Conservation (phyloP, 345 rosid species). For the Salix udensis region DNA sequence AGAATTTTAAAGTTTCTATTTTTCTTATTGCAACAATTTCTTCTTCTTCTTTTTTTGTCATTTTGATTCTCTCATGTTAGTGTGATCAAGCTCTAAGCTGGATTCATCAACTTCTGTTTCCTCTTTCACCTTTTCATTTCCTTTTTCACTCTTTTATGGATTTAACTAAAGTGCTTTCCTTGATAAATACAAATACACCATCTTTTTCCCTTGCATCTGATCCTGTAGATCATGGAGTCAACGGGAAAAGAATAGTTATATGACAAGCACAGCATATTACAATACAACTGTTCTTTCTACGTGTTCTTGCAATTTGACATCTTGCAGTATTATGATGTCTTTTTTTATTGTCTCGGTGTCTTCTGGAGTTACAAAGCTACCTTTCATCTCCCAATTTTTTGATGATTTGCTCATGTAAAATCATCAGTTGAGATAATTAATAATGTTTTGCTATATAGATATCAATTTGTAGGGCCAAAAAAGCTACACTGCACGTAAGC, state of each 20-base stretch:
- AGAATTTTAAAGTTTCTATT: background rate
- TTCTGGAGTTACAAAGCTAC: conserved; percentile 55
- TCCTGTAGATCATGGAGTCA: background rate
- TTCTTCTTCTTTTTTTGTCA: background rate
- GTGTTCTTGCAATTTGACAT: no score
- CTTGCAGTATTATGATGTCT: no score
- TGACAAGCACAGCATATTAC: background rate
- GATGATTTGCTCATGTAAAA: conserved; percentile 64
- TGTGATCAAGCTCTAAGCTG: background rate
- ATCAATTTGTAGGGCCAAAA: background rate
- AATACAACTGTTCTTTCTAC: background rate
- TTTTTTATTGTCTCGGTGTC: conserved; percentile 58
- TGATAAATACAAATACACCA: background rate
- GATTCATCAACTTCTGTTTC: background rate
- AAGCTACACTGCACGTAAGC: background rate
- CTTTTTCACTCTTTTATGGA: background rate
- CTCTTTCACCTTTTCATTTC: background rate
- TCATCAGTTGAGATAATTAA: background rate
- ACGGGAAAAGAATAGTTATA: background rate
- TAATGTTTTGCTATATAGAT: background rate
- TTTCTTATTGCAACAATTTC: no score
- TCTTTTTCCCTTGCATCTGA: background rate
- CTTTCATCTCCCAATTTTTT: conserved; percentile 48
- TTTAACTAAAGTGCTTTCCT: background rate
- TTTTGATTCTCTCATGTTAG: background rate